Base-by-base conservation (phyloP, 345 rosid genomes). In the Cochlearia excelsa region DNA sequence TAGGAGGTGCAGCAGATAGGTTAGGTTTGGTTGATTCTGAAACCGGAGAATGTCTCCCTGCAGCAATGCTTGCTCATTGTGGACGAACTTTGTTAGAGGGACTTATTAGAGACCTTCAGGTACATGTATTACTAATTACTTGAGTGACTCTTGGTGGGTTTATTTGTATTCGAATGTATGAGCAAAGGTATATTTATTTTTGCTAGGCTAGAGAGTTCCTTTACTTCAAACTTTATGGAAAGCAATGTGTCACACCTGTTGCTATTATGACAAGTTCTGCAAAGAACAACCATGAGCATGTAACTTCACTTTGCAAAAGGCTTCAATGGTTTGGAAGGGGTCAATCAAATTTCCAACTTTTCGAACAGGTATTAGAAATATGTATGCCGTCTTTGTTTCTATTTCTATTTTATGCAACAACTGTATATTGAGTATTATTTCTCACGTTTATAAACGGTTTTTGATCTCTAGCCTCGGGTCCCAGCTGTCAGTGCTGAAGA, bases 241-340 rank as follows among this genome's bases (percentile, higher is more conserved):
- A 80, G 61, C 96, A 92, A 68, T 86, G 93, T 52, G 80, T 86
- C 66, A 92, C 90, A 7, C 96, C 96, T 46, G 84, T 88, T 63
- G 96, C 98, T 27, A 86, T 92, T 60, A 88, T 92, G 96, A 92
- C 95, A 30, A 92, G 98, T 77, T 66, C 96, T 9, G 98, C 98
- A 31, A 92, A 86, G 82, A 86, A 84, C 68, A 88, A 92, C 73
- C 96, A 92, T 58, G 74, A 83, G 74, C 88, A 59, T 54, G 79
- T 92, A 54, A 83, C 79, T 58, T 84, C 81, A 11, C 88, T 88
- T 51, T 92, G 96, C 74, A 68, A 77, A 77, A 79, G 75, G 60
- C 86, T 79, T 30, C 49, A 78, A 60, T 92, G 96, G 98, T 92
- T 92, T 71, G 96, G 98, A 73, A 86, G 95, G 74, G 88, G 96